Conservation (phyloP, 352 stramenopile genomes). For the Globisporangium canariense region DNA sequence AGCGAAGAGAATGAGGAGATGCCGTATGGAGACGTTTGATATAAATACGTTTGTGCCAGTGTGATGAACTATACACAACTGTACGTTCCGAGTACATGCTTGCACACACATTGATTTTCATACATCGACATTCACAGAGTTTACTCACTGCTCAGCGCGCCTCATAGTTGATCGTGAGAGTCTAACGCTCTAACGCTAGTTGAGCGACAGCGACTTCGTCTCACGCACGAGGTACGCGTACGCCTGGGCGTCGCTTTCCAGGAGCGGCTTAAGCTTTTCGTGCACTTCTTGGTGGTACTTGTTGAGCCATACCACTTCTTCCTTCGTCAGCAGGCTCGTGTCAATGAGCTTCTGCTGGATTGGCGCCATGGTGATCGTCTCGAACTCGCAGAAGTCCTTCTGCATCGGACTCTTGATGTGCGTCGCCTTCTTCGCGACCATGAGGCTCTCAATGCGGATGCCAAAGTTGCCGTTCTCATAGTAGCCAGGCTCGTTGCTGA, state of each 20-base stretch:
- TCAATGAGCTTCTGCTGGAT: slow-evolving; percentile 99
- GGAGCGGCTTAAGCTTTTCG: slow-evolving; percentile 88
- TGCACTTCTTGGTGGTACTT: slow-evolving; percentile 91
- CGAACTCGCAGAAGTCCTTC: slow-evolving; percentile 94
- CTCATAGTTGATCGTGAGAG: background rate
- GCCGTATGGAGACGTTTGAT: background rate
- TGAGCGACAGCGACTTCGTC: slow-evolving; percentile 51
- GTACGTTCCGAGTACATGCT: background rate
- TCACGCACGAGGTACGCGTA: slow-evolving; percentile 77
- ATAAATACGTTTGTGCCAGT: background rate
- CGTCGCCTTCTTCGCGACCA: slow-evolving; percentile 89
- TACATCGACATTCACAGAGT: background rate
- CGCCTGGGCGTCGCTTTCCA: slow-evolving; percentile 60
- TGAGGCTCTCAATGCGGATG: slow-evolving; percentile 98
- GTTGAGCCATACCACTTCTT: slow-evolving; percentile 96
- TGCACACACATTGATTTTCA: background rate
- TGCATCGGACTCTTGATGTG: slow-evolving; percentile 65
- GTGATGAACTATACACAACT: background rate
- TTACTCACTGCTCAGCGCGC: background rate
- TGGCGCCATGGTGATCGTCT: slow-evolving; percentile 96
- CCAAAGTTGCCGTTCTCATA: slow-evolving; percentile 97
- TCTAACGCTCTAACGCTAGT: slow-evolving; percentile 11
- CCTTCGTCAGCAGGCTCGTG: slow-evolving; percentile 80
- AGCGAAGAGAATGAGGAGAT: background rate
- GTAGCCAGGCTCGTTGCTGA: slow-evolving; percentile 98